Percentiles rank a stretch among this genome's conserved stretches.
Evolutionary conservation across 257 asterid species (phyloP).

Genomic region (Cynanchum wilfordii): DNA sequence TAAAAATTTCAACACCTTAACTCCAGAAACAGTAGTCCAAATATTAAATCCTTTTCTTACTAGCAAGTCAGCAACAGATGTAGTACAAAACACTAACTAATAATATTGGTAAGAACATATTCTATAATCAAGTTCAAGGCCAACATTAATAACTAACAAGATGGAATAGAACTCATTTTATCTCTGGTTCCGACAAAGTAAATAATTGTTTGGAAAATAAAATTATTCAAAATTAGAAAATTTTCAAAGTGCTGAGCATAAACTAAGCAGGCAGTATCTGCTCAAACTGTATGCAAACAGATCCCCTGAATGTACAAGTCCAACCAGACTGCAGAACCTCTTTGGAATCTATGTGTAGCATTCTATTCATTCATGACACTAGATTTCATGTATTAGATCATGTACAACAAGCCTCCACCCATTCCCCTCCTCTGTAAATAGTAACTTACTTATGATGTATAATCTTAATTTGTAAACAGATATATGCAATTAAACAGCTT

Average conservation of each 20-base stretch:
- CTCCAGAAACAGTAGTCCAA: neutral
- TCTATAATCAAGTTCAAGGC: slow-evolving; percentile 6
- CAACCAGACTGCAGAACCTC: neutral
- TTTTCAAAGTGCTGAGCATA: neutral
- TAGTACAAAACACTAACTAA: neutral
- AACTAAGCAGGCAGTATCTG: neutral
- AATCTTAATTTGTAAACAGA: neutral
- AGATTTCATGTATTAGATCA: neutral
- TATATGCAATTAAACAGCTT: neutral
- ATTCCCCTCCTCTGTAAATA: neutral
- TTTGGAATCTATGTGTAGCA: neutral
- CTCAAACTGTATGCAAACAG: neutral
- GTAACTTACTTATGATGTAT: neutral
- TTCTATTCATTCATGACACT: neutral
- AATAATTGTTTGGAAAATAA: neutral
- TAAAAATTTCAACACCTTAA: slow-evolving; percentile 11
- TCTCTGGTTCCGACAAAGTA: neutral
- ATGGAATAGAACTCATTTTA: neutral
- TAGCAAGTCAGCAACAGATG: neutral
- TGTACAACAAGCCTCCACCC: neutral
- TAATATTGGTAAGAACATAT: neutral
- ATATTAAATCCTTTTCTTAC: neutral
- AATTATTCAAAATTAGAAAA: neutral
- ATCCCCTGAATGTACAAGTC: neutral
- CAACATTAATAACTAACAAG: neutral